phyloP scores from a whole-genome alignment of 75 land plant species.

The Cupressus sempervirens region DNA sequence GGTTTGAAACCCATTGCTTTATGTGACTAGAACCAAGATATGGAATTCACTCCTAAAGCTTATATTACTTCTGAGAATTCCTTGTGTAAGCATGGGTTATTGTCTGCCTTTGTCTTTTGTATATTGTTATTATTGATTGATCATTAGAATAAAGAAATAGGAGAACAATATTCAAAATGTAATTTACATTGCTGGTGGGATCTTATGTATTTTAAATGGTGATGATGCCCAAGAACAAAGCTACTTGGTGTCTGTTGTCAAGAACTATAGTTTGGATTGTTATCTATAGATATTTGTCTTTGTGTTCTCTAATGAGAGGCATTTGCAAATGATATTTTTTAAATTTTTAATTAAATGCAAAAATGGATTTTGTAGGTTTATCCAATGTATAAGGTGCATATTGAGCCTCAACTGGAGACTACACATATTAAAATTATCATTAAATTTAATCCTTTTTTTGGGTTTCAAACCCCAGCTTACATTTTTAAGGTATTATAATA shows the following conservation, averaged over 20 bases:
- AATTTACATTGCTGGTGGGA: not conserved
- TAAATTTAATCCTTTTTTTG: constrained; percentile 43
- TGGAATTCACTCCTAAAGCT: not conserved
- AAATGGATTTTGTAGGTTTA: constrained; percentile 26
- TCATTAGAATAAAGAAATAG: not conserved
- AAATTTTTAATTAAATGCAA: not conserved
- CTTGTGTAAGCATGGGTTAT: not conserved
- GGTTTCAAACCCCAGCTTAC: constrained; percentile 36
- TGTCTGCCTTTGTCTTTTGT: not conserved
- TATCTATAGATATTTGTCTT: not conserved
- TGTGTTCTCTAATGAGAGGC: not conserved
- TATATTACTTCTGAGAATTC: not conserved
- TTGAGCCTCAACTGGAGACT: constrained; percentile 36
- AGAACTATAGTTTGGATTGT: not conserved
- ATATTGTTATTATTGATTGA: not conserved
- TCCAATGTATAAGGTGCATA: constrained; percentile 41
- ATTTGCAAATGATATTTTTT: not conserved
- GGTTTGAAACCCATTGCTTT: not conserved
- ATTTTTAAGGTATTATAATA: constrained; percentile 27
- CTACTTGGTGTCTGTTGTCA: not conserved
- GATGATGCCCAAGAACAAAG: not conserved
- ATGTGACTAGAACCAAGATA: not conserved
- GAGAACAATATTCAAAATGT: not conserved
- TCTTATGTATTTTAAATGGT: not conserved
- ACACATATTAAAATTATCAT: constrained; percentile 39